phyloP scores from a whole-genome alignment of 768 basidiomycete genomes.

The Pulveroboletus sp. region DNA sequence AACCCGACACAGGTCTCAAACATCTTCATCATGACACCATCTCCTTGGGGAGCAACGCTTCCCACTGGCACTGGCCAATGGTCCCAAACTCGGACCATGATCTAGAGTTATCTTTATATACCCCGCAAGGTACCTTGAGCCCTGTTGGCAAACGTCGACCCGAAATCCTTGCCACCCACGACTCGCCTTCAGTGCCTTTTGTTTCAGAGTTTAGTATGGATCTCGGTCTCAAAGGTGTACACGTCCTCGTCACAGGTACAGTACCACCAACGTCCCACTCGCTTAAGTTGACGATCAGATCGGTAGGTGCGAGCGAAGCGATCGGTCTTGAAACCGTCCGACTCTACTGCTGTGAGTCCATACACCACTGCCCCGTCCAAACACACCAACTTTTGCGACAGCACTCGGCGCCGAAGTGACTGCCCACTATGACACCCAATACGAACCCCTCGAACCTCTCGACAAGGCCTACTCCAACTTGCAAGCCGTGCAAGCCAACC shows the following conservation, averaged over 20 bases:
- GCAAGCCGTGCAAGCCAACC: conserved; percentile 51
- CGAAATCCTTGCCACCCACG: background rate
- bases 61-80: too few species aligned
- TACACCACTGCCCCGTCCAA: background rate
- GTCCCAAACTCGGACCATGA: background rate
- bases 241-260: conserved; percentile 68
- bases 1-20: too few species aligned
- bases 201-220: conserved; percentile 38
- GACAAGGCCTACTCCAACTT: conserved; percentile 31
- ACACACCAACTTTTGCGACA: conserved; percentile 22
- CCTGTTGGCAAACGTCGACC: background rate
- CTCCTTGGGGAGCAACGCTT: too few species aligned
- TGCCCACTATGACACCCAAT: conserved; percentile 65
- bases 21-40: too few species aligned
- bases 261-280: background rate
- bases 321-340: conserved; percentile 65
- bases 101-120: conserved; percentile 8
- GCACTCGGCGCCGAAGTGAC: conserved; percentile 72
- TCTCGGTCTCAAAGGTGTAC: conserved; percentile 54
- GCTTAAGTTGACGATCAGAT: background rate
- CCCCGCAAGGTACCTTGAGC: background rate
- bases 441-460: conserved; percentile 40
- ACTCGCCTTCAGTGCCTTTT: background rate
- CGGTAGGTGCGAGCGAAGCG: conserved; percentile 67
- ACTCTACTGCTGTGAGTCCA: conserved; percentile 51